Conservation (phyloP, 2,329 filamentous ascomycete species). For the Trichoderma gracile region DNA sequence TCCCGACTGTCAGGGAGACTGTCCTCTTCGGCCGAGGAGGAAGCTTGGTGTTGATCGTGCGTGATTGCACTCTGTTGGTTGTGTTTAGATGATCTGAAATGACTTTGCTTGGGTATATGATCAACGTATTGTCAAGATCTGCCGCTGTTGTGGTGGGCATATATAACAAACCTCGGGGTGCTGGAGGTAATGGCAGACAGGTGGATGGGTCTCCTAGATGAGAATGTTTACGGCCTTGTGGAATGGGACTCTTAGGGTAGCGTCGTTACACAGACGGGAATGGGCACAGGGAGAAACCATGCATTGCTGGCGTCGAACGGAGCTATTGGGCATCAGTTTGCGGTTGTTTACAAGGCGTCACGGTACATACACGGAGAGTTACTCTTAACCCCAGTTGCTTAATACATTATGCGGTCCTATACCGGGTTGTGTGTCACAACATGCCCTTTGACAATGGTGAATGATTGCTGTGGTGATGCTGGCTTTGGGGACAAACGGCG, state of each 20-base stretch:
- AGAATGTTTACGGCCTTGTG: slow-evolving; percentile 10
- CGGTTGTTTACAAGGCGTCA: neutral
- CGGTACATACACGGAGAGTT: neutral
- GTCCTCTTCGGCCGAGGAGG: slow-evolving; percentile 40
- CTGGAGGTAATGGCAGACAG: neutral
- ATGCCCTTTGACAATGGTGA: neutral
- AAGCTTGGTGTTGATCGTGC: slow-evolving; percentile 31
- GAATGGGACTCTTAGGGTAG: slow-evolving; percentile 4
- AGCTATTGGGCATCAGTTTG: neutral
- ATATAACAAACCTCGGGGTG: neutral
- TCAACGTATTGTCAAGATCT: no score
- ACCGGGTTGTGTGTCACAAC: neutral
- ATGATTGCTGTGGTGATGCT: neutral
- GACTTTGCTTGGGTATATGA: neutral
- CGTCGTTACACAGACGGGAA: slow-evolving; percentile 16
- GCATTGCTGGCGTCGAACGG: slow-evolving; percentile 17
- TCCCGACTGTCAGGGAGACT: slow-evolving; percentile 39
- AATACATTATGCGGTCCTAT: neutral
- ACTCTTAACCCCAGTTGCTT: neutral
- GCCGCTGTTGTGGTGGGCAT: neutral
- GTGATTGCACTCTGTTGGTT: neutral
- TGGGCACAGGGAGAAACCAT: slow-evolving; percentile 6
- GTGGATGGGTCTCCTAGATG: neutral
- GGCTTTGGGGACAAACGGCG: neutral
- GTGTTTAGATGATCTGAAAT: neutral